Evolutionary conservation across 2,329 filamentous ascomycete genomes (phyloP), one percentile per base, ranked within the genome.

Genomic region (Aspergillus neotritici): DNA sequence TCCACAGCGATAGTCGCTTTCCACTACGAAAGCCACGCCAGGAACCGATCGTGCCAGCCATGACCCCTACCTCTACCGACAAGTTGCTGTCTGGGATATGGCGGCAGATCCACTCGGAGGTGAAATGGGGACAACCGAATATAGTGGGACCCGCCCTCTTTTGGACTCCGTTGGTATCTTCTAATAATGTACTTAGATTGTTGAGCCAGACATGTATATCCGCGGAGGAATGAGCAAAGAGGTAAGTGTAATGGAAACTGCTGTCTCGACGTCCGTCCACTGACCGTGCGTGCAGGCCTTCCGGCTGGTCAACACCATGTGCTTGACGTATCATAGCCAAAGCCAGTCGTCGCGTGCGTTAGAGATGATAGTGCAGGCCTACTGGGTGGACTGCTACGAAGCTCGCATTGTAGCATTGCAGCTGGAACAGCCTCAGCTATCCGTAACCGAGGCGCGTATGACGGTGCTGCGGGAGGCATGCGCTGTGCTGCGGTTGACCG

Each of bases 361-460:
- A n/a, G 76, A 79, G 54, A 76, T 79, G 44, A 75, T 79, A 16
- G 73, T 79, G 2, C 76, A 79, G 52, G 75, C 76, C 4, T 71
- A 74, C 25, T 80, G 77, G 77, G 65, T 76, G 3, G 74, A 78
- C 51, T 70, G 74, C 29, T 79, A 77, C 49, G 72, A 77, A 42
- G 68, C 73, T 2, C 71, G 76, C 44, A 69, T 76, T 7, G 65
- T 67, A 11, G 60, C 66, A 13, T 63, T 73, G 12, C 60, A 58
- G 12, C 53, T 63, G n/a, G 62, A 64, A 3, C 62, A 66, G 15
- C 65, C 69, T 8, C 57, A 64, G 6, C 56, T 70, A 1, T 73
- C 71, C 0, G 60, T 65, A 0, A 69, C 70, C 1, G 76, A 76
- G 47, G 70, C 74, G 38, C 71, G 73, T 42, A 78, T 77, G 60